phyloP scores from a whole-genome alignment of 495 filamentous ascomycete species.

The Pyrenula aspistea region DNA sequence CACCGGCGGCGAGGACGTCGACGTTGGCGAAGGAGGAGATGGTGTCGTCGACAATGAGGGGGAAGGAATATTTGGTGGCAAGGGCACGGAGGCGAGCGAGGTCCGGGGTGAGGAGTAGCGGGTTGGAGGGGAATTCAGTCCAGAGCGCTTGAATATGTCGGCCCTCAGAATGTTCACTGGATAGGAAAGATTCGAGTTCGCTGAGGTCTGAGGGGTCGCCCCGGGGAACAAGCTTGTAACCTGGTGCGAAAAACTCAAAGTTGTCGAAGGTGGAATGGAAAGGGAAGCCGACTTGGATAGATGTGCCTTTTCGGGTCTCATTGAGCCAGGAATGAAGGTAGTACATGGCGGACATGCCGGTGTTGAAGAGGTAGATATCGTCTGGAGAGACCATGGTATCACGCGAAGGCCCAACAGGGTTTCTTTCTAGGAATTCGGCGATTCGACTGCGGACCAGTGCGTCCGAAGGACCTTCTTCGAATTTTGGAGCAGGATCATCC shows the following conservation, averaged over 20 bases:
- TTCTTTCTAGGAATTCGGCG: constrained; percentile 6
- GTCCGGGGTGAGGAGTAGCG: constrained; percentile 13
- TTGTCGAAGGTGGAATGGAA: constrained; percentile 15
- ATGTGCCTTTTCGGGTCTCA: neutral
- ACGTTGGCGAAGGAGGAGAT: constrained; percentile 21
- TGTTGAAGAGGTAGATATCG: constrained; percentile 23
- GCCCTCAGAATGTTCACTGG: neutral
- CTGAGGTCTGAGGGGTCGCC: constrained; percentile 5
- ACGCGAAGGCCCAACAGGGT: constrained; percentile 1
- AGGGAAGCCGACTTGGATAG: constrained; percentile 16
- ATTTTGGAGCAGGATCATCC: constrained; percentile 4
- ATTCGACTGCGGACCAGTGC: constrained; percentile 18
- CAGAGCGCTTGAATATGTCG: constrained; percentile 13
- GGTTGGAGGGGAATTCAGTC: constrained; percentile 22
- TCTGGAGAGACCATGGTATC: constrained; percentile 2
- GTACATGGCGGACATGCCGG: constrained; percentile 21
- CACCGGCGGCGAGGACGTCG: constrained; percentile 7
- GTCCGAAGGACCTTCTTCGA: constrained; percentile 15
- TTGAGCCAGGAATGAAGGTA: constrained; percentile 8
- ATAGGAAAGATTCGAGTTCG: neutral
- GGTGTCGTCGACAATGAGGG: constrained; percentile 22
- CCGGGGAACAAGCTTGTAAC: neutral
- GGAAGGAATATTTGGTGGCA: constrained; percentile 15
- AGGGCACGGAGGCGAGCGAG: constrained; percentile 14
- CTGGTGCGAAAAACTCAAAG: constrained; percentile 14